phyloP scores from a whole-genome alignment of 1,284 basidiomycete species.

The Anthracocystis walkeri region DNA sequence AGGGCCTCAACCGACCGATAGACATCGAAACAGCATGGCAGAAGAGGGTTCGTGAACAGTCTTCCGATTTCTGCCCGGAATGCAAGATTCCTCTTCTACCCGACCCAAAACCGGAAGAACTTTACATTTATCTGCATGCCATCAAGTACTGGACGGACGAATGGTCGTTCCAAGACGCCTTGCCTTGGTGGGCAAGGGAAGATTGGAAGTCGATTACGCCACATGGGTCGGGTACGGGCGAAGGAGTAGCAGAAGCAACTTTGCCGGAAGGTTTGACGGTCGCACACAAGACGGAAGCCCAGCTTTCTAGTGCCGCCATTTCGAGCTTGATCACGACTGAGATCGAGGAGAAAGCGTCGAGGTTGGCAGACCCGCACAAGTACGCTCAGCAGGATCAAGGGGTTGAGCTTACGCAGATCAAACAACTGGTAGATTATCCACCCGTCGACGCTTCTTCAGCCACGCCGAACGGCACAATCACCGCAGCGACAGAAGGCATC shows the following conservation, averaged over 20 bases:
- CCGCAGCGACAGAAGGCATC: constrained; percentile 5
- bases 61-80: constrained; percentile 56
- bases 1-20: constrained; percentile 42
- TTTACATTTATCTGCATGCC: constrained; percentile 68
- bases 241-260: constrained; percentile 22
- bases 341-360: constrained; percentile 46
- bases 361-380: constrained; percentile 41
- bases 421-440: constrained; percentile 30
- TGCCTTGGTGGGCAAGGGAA: constrained; percentile 67
- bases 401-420: constrained; percentile 24
- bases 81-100: constrained; percentile 65
- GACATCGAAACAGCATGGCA: constrained; percentile 55
- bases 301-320: constrained; percentile 29
- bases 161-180: constrained; percentile 66
- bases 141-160: constrained; percentile 69
- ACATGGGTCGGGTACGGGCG: constrained; percentile 9
- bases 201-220: constrained; percentile 51
- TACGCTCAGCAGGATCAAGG: constrained; percentile 28
- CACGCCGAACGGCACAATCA: background rate
- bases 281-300: constrained; percentile 25
- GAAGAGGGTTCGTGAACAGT: constrained; percentile 42
- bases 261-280: constrained; percentile 26
- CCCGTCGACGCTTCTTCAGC: constrained; percentile 2
- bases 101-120: constrained; percentile 62
- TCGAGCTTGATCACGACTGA: constrained; percentile 43